Evolutionary conservation across 768 basidiomycete species (phyloP), one percentile per base, ranked within the genome.

Genomic region (Mycena rosella): DNA sequence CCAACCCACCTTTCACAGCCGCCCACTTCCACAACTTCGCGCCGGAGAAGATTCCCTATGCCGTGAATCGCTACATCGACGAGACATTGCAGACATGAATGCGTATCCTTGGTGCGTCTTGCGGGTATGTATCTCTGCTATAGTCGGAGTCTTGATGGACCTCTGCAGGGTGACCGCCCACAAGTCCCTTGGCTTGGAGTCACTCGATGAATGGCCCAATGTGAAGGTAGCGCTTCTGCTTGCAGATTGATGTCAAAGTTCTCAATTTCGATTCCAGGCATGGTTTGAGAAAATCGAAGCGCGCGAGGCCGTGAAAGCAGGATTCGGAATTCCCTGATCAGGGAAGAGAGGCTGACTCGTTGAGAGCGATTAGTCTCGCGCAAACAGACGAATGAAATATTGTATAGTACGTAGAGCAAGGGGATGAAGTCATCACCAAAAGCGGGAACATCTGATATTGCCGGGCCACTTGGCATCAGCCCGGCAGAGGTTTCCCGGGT

Each of bases 11-110:
- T 27, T 27, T n/a, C 17, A 17, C 45, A 66, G 71, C 71, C 10
- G 67, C 65, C 0, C 64, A 66, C 22, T 68, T 68, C 65, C 18
- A 42, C 22, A 53, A 60, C 42, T 44, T 40, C 5, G n/a, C n/a
- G n/a, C n/a, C n/a, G 3, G 47, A 67, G 54, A 18, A 60, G 38
- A 64, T 71, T 40, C 65, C 65, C 2, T 64, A 67, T 18, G 70
- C 65, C 6, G n/a, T 49, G 27, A 56, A 60, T 59, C 73, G 86
- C 18, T 88, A 86, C 75, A 73, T 78, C 20, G 78, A 85, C 20
- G 87, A 88, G 78, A 82, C 85, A 81, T 85, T 30, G 85, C 83
- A 1, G 82, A 83, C 60, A 78, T 84, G 34, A 82, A 82, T 68
- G 77, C 75, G 10, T 73, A 74, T 11, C 56, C 75, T 29, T 77